Evolutionary conservation across 2,329 filamentous ascomycete species (phyloP), one percentile per base, ranked within the genome.

Genomic region (Ophiostoma pallidulum): DNA sequence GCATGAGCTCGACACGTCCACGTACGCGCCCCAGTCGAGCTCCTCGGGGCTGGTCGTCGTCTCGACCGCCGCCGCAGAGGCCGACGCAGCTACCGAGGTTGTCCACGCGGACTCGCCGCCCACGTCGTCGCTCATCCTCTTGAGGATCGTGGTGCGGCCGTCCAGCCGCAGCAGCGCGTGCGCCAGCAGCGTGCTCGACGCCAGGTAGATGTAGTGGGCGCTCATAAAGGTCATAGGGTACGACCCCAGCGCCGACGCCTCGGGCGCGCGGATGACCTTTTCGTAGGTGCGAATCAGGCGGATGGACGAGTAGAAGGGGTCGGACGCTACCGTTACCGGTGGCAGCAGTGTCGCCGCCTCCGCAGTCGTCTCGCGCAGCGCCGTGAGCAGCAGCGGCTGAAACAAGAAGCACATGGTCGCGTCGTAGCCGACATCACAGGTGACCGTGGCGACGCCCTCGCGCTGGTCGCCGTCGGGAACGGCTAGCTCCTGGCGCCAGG

Each of bases 381-480:
- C 51, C 3, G 24, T 36, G 8, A 54, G 41, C 3, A 63, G 53
- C 8, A 61, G 54, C 13, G 61, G 59, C 51, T 62, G 61, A 47
- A 61, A 61, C 14, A 62, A 54, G 40, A 63, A 63, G 40, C 55
- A 57, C 41, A 62, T 59, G 9, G 61, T 60, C 8, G 58, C 57
- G 33, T 60, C 55, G 49, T 61, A 63, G 19, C 58, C 59, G 20
- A 62, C 56, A n/a, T 61, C 58, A 36, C 59, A 62, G 3, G 58
- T 61, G 45, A 62, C 49, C 16, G 58, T 59, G 24, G 57, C 60
- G 29, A 62, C 57, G 28, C 52, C 53, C 6, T 45, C 47, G 16
- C 51, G 47, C 31, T 37, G 39, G 16, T 51, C 53, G 12, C 43
- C 43, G 1, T 24, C 42, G 3, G 48, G 48, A n/a, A 53, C 47